Conservation (phyloP, 202 grass and related monocot species). For the Schoenoplectus triqueter region DNA sequence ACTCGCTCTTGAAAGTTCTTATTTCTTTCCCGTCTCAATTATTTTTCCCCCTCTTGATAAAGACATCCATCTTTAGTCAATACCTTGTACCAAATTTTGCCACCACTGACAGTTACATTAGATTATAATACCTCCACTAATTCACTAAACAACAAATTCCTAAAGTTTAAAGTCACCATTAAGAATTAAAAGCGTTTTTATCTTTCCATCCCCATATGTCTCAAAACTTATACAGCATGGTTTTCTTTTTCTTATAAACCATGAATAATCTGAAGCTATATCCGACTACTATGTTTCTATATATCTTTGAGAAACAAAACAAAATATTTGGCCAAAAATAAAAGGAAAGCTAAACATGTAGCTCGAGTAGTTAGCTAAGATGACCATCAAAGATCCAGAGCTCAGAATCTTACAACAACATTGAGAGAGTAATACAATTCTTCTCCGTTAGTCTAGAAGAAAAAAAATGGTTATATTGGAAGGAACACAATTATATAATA, state of each 20-base stretch:
- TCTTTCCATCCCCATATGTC: slow-evolving; percentile 5
- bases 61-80: slow-evolving; percentile 24
- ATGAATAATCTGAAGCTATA: slow-evolving; percentile 15
- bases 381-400: background rate
- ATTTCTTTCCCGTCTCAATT: slow-evolving; percentile 3
- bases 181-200: slow-evolving; percentile 33
- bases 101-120: slow-evolving; percentile 41
- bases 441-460: background rate
- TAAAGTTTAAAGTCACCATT: slow-evolving; percentile 34
- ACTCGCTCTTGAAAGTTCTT: background rate
- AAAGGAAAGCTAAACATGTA: background rate
- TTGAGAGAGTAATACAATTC: background rate
- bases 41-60: background rate
- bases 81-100: slow-evolving; percentile 38
- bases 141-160: slow-evolving; percentile 25
- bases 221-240: background rate
- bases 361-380: background rate
- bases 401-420: background rate
- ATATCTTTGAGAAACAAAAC: background rate
- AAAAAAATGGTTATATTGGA: background rate
- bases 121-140: slow-evolving; percentile 33
- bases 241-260: background rate
- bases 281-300: background rate
- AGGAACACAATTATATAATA: background rate
- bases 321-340: background rate